Evolutionary conservation across 163 green algal genomes (phyloP).

Genomic region (Chlorella variabilis): DNA sequence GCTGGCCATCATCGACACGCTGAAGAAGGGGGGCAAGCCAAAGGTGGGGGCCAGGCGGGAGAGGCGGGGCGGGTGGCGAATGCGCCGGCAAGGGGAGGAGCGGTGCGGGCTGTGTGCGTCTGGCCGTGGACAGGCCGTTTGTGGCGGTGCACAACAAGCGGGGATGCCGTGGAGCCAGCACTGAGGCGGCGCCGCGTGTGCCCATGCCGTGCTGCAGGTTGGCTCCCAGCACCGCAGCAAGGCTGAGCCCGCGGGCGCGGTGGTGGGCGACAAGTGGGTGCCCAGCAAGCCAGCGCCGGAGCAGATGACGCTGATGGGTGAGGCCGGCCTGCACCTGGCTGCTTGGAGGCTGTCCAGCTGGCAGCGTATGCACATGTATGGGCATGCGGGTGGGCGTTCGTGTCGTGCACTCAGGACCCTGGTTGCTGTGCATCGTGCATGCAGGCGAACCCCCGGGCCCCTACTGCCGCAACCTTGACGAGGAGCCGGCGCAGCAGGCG

Average conservation of each 20-base stretch:
- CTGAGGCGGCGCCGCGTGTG: no score
- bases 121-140: not conserved
- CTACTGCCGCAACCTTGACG: slow-evolving; percentile 64
- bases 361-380: no score
- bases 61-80: not conserved
- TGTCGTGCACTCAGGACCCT: no score
- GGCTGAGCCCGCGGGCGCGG: slow-evolving; percentile 80
- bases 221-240: slow-evolving; percentile 85
- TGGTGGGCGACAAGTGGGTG: slow-evolving; percentile 82
- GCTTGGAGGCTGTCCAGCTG: no score
- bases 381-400: no score
- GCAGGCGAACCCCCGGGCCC: slow-evolving; percentile 52
- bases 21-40: slow-evolving; percentile 85
- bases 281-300: slow-evolving; percentile 46
- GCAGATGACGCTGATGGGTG: slow-evolving; percentile 58
- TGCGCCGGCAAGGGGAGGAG: not conserved
- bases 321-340: no score
- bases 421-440: no score
- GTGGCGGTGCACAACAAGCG: no score
- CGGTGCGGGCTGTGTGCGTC: not conserved
- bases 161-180: no score
- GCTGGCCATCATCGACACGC: slow-evolving; percentile 82
- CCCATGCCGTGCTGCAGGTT: no score
- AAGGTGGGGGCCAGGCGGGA: slow-evolving; percentile 52
- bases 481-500: not conserved